Base-by-base conservation (phyloP, 495 filamentous ascomycete species). In the Penicillium longicatenatum region DNA sequence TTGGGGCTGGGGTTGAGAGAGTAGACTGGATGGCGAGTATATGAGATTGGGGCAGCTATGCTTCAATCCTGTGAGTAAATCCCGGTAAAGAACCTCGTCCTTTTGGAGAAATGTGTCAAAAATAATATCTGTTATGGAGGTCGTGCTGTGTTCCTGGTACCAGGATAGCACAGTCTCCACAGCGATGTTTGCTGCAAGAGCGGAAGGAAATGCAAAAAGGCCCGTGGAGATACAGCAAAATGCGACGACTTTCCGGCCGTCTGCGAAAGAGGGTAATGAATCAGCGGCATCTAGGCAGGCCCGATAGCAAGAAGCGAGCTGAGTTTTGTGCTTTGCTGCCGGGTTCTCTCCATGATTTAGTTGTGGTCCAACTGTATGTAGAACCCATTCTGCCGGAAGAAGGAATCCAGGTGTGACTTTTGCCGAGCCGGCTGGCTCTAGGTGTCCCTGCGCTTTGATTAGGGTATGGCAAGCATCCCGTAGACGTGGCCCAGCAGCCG, bases 191-290 rank as follows among this genome's bases (percentile, higher is more conserved):
- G 61, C 61, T 3, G 66, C 66, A 2, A 59, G 16, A 3, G 58
- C 59, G 4, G 61, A 48, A 14, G 66, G 66, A 26, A 66, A 69
- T 6, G 63, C 66, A 52, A 69, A 69, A 2, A 69, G 29, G 0
- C 66, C 66, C 0, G 63, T 69, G 2, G 66, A 69, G 7, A 66
- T 69, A n/a, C 66, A 64, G 54, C 66, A 69, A 31, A 69, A 64
- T 1, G 41, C 66, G 6, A 69, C 17, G 1, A 66, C 59, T 33
- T 69, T 69, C 8, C 59, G 33, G 2, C 61, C 58, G 47, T 65
- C 58, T 22, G 37, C 2, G 4, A 62, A 16, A 17, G 59, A 21
- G 3, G 63, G 61, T 0, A 69, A 31, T 0, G 9, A 6, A 11
- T 69, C 63, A 2, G 52, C 39, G 0, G 44, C 56, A 22, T 64